These are phyloP conservation scores for Barbarea vulgaris DNA, from an alignment of 345 rosid species.

Conservation along the genomic window DNA sequence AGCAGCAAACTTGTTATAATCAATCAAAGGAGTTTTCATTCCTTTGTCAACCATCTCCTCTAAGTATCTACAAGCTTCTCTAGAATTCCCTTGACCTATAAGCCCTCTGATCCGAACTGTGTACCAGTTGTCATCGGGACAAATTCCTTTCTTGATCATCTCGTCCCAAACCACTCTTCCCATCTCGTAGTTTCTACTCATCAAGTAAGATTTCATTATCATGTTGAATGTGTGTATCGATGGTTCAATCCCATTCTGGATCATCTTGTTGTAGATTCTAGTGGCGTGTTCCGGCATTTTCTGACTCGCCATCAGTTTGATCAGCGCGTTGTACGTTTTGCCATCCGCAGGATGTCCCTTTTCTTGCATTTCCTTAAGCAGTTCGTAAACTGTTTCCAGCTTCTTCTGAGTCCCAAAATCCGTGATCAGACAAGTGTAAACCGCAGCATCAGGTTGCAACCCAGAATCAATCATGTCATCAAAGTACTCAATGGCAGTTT, in stretches of 20 bases:
- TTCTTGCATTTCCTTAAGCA: constrained; percentile 83
- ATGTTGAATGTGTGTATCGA: constrained; percentile 78
- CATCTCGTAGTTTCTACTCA: constrained; percentile 60
- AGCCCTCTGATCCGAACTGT: constrained; percentile 79
- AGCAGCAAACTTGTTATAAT: constrained; percentile 76
- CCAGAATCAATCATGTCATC: constrained; percentile 74
- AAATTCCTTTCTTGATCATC: constrained; percentile 66
- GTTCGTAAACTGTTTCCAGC: constrained; percentile 65
- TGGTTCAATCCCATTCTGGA: constrained; percentile 59
- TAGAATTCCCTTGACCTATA: constrained; percentile 68
- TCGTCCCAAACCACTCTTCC: constrained; percentile 77
- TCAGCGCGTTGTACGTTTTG: constrained; percentile 72
- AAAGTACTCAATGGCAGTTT: constrained; percentile 69
- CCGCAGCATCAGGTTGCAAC: constrained; percentile 63
- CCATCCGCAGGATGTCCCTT: constrained; percentile 80
- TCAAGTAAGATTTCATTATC: constrained; percentile 86
- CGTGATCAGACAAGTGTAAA: constrained; percentile 81
- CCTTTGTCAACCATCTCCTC: constrained; percentile 92
- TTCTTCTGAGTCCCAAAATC: constrained; percentile 75
- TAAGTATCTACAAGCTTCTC: constrained; percentile 72
- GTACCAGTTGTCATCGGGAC: constrained; percentile 88
- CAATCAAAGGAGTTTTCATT: constrained; percentile 86
- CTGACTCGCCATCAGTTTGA: constrained; percentile 69
- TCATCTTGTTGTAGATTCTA: constrained; percentile 69
- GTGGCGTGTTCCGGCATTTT: constrained; percentile 72